Evolutionary conservation across 2,329 filamentous ascomycete genomes (phyloP), one percentile per base, ranked within the genome.

Genomic region (Laburnicola sp.): DNA sequence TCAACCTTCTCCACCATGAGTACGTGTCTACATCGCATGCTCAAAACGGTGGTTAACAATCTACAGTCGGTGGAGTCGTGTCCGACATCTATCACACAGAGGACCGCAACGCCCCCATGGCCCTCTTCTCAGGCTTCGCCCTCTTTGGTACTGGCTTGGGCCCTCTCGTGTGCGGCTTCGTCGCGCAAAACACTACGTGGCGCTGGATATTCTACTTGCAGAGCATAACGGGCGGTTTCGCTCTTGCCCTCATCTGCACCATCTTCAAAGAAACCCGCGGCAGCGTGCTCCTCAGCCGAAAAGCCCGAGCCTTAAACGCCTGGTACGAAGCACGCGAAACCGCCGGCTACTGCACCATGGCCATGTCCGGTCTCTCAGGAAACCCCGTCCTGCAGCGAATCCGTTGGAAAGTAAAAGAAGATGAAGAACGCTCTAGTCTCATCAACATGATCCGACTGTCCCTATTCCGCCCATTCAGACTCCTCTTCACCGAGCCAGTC

Each of bases 131-230:
- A n/a, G 89, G 87, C 0, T 78, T 80, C 3, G 91, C 91, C 0
- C 76, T 97, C 0, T 80, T 87, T 7, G 93, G 91, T 0, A 95
- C 91, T 0, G 91, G 91, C 0, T 75, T 87, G 0, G 92, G 91
- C 0, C 91, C 91, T 0, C 66, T 96, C 5, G 76, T 91, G 0
- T 82, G 82, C 3, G 84, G 88, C 0, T 83, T 86, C 39, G 84
- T 97, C 55, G 83, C 86, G 0, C 75, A 88, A 31, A 78, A 83
- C 44, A 79, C 83, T 1, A 80, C 74, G 3, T 96, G 90, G 90
- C 84, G 89, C 55, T 96, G 91, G 91, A 83, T 92, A 0, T 96
- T 95, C 69, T 96, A 91, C 80, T 79, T 92, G 26, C 92, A 97
- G 61, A 83, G 85, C 6, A 91, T 96, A 39, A 75, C 82, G 22